A percentile compares a stretch with the other conserved stretches of the same genome.
Evolutionary conservation across 441 rosid species (phyloP).

Genomic region (Erysimum pusillum): DNA sequence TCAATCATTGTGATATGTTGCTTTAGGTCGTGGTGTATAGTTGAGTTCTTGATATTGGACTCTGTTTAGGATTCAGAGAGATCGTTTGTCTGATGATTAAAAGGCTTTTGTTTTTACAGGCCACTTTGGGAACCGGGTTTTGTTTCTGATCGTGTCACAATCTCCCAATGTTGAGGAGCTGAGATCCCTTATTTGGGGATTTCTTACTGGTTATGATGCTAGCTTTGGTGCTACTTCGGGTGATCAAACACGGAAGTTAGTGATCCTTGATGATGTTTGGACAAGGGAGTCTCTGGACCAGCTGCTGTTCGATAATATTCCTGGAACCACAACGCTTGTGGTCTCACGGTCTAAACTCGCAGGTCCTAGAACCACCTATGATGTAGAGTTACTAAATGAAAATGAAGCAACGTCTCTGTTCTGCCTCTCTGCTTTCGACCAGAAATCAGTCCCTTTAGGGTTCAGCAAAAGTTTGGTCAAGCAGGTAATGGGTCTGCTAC

Average conservation of each 20-base stretch:
- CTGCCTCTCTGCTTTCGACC: conserved; percentile 77
- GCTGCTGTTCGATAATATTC: conserved; percentile 50
- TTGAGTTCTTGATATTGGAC: conserved; percentile 16
- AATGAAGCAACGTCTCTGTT: conserved; percentile 72
- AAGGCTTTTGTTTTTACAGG: conserved; percentile 48
- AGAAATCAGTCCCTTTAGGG: conserved; percentile 60
- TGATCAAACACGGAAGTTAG: conserved; percentile 49
- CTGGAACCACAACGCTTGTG: conserved; percentile 74
- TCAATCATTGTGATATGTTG: conserved; percentile 2
- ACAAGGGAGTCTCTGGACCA: conserved; percentile 62
- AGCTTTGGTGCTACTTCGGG: conserved; percentile 43
- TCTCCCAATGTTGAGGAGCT: conserved; percentile 73
- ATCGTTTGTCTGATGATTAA: conserved; percentile 7
- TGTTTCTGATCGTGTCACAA: conserved; percentile 81
- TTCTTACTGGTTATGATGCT: conserved; percentile 51
- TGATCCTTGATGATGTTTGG: conserved; percentile 92
- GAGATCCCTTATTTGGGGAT: conserved; percentile 53
- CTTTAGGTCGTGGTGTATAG: not conserved
- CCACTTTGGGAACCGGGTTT: conserved; percentile 54
- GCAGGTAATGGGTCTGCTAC: conserved; percentile 58
- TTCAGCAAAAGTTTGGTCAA: conserved; percentile 63
- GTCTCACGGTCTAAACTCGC: conserved; percentile 75
- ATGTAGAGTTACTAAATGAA: conserved; percentile 67
- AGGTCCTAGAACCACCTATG: conserved; percentile 48
- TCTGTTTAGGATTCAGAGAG: not conserved